Evolutionary conservation across 2,329 filamentous ascomycete genomes (phyloP).

Genomic region (Alternaria sp.): DNA sequence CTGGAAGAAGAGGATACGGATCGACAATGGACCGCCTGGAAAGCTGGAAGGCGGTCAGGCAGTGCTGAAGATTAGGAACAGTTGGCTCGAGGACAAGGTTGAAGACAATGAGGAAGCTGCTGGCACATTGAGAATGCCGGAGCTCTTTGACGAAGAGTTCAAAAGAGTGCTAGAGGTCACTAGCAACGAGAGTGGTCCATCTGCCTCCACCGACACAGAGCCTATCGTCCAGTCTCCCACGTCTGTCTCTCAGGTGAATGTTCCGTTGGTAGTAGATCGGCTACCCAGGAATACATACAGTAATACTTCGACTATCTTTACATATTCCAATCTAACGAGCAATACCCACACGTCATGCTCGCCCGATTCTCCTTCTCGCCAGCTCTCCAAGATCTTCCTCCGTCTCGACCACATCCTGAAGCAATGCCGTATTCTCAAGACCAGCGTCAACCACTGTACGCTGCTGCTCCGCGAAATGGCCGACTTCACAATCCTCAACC

Average conservation of each 20-base stretch:
- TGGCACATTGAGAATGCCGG: slow-evolving; percentile 64
- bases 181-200: slow-evolving; percentile 12
- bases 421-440: slow-evolving; percentile 35
- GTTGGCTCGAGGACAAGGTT: slow-evolving; percentile 62
- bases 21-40: slow-evolving; percentile 65
- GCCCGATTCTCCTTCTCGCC: slow-evolving; percentile 29
- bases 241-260: neutral
- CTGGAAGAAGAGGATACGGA: slow-evolving; percentile 74
- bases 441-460: slow-evolving; percentile 56
- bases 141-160: slow-evolving; percentile 72
- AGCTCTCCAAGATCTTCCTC: slow-evolving; percentile 54
- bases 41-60: slow-evolving; percentile 78
- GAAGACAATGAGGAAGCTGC: slow-evolving; percentile 29
- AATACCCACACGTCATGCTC: slow-evolving; percentile 11
- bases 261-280: slow-evolving; percentile 11
- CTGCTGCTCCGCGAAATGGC: slow-evolving; percentile 81
- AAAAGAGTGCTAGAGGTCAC: slow-evolving; percentile 44
- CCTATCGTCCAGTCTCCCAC: slow-evolving; percentile 7
- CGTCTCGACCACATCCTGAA: slow-evolving; percentile 41
- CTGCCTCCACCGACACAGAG: slow-evolving; percentile 15
- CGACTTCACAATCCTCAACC: slow-evolving; percentile 79
- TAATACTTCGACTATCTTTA: slow-evolving; percentile 57
- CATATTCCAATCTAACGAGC: slow-evolving; percentile 52
- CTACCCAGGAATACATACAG: slow-evolving; percentile 26
- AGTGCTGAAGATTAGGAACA: slow-evolving; percentile 71